Conservation (phyloP, 1,284 basidiomycete species). For the Coniferiporia weirii region DNA sequence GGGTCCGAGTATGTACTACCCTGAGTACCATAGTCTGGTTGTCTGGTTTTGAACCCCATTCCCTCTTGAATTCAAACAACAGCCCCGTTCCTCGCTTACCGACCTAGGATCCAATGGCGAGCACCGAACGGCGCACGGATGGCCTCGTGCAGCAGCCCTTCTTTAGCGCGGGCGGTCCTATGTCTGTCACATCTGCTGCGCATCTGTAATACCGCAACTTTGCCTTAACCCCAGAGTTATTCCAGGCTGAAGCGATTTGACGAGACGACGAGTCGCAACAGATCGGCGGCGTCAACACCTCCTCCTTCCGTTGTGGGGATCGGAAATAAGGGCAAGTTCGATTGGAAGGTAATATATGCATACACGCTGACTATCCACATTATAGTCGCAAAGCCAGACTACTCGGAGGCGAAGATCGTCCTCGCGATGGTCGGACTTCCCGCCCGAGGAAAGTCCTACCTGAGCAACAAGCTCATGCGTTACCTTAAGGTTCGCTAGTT, state of each 20-base stretch:
- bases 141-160: conserved; percentile 14
- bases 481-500: conserved; percentile 59
- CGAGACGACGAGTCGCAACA: conserved; percentile 62
- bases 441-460: conserved; percentile 80
- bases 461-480: conserved; percentile 80
- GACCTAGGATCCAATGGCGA: not conserved
- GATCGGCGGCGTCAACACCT: conserved; percentile 57
- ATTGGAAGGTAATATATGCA: conserved; percentile 8
- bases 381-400: conserved; percentile 91
- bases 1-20: too few relatives aligned
- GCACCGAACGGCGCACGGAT: not conserved
- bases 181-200: conserved; percentile 25
- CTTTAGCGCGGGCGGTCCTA: conserved; percentile 36
- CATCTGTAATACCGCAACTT: not conserved
- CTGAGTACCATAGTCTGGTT: too few relatives aligned
- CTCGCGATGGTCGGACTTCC: conserved; percentile 93
- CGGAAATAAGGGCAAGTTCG: conserved; percentile 63
- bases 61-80: too few relatives aligned
- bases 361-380: not conserved
- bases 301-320: conserved; percentile 77
- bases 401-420: conserved; percentile 97
- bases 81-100: too few relatives aligned
- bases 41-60: too few relatives aligned
- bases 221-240: not conserved
- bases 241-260: conserved; percentile 75